Percentiles rank a stretch among this genome's conserved stretches.
Evolutionary conservation across 306 rosid species (phyloP).

Genomic region (Prunus dulcis): DNA sequence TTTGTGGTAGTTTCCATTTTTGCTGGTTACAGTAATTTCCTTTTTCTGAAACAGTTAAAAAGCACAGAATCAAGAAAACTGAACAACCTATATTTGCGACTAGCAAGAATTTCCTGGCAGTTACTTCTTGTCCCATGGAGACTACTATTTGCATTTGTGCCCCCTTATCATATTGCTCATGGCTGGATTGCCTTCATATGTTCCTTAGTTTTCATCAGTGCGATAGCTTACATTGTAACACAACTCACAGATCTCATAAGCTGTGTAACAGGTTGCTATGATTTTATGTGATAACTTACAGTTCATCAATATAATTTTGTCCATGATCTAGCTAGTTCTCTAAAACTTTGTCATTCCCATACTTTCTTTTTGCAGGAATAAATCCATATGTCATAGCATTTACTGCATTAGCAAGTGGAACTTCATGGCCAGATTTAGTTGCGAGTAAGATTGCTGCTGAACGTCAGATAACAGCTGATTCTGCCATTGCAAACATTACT

Average conservation of each 20-base stretch:
- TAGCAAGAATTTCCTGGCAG: constrained; percentile 60
- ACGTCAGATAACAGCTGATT: constrained; percentile 92
- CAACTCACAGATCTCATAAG: constrained; percentile 84
- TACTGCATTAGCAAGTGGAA: constrained; percentile 87
- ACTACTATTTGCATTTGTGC: constrained; percentile 78
- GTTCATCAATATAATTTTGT: constrained; percentile 14
- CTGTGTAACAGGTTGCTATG: constrained; percentile 82
- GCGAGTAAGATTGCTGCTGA: constrained; percentile 98
- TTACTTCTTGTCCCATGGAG: constrained; percentile 76
- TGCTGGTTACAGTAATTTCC: no score
- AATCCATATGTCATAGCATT: constrained; percentile 93
- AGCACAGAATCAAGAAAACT: constrained; percentile 47
- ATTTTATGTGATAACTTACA: constrained; percentile 14
- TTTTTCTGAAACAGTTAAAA: constrained; percentile 56
- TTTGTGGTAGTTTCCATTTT: background rate
- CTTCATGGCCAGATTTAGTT: constrained; percentile 99
- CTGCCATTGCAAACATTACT: constrained; percentile 96
- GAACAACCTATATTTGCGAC: constrained; percentile 37
- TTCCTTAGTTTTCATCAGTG: constrained; percentile 83
- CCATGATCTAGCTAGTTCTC: constrained; percentile 6
- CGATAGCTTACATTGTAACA: constrained; percentile 81
- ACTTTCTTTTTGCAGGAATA: constrained; percentile 54
- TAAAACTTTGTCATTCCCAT: background rate
- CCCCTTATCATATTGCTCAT: constrained; percentile 82
- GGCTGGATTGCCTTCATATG: constrained; percentile 91